Conservation (phyloP, 2,329 filamentous ascomycete species). For the Fusarium sp. region DNA sequence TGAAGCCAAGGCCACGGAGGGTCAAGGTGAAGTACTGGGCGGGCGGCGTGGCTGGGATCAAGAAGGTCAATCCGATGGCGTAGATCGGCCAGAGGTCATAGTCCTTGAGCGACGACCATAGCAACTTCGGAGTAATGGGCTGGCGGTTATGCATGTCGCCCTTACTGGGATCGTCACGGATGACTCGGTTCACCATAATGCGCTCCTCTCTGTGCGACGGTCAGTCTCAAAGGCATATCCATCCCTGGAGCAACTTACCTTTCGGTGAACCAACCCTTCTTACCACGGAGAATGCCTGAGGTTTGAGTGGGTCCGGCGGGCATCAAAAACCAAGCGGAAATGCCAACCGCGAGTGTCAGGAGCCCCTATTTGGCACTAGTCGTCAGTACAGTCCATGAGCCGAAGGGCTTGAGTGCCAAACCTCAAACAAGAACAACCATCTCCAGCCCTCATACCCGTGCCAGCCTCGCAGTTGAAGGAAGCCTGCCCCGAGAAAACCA, state of each 20-base stretch:
- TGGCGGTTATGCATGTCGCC: not conserved
- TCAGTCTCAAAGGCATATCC: not conserved
- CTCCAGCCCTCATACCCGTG: not conserved
- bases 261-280: not conserved
- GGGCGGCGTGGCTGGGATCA: not conserved
- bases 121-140: not conserved
- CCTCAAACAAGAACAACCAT: not conserved
- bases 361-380: not conserved
- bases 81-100: not conserved
- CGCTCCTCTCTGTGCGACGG: not conserved
- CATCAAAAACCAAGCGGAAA: not conserved
- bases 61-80: not conserved
- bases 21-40: not conserved
- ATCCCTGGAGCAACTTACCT: not conserved
- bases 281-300: not conserved
- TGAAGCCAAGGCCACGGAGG: not conserved
- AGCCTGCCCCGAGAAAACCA: not conserved
- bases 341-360: not conserved
- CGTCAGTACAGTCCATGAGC: not conserved
- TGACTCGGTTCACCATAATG: not conserved
- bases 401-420: rapidly evolving
- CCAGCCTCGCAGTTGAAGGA: not conserved
- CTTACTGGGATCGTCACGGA: not conserved
- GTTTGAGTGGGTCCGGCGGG: not conserved
- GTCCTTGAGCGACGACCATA: not conserved